Percentiles rank a stretch among this genome's conserved stretches.
These are phyloP conservation scores for Sphaerostilbella broomeana DNA, from an alignment of 2,329 filamentous ascomycete genomes.

Conservation along the genomic window DNA sequence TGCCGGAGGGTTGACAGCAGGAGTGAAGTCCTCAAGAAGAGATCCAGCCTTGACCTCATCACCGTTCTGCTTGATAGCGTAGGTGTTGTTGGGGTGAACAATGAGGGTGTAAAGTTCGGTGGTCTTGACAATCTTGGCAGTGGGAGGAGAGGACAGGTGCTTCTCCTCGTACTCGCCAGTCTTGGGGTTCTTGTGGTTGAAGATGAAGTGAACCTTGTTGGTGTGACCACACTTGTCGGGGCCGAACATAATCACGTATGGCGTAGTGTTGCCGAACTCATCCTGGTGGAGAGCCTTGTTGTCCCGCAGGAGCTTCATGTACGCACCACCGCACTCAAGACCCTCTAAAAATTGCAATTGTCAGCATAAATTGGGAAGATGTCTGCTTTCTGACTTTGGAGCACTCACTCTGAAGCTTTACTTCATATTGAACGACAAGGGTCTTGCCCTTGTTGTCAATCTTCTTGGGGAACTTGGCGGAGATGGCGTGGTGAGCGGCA, in stretches of 20 bases:
- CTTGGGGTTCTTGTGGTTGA: slow-evolving; percentile 99
- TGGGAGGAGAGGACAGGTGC: slow-evolving; percentile 79
- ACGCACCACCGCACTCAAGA: slow-evolving; percentile 95
- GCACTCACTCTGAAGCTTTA: slow-evolving; percentile 91
- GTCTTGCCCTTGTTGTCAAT: slow-evolving; percentile 97
- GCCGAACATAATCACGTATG: slow-evolving; percentile 99
- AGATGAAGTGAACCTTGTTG: slow-evolving; percentile 98
- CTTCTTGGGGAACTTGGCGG: slow-evolving; percentile 93
- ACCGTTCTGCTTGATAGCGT: slow-evolving; percentile 85
- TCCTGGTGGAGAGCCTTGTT: slow-evolving; percentile 95
- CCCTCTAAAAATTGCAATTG: slow-evolving; percentile 53
- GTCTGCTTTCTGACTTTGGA: background rate
- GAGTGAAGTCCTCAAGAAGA: slow-evolving; percentile 88
- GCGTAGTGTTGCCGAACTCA: slow-evolving; percentile 95
- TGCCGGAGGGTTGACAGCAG: slow-evolving; percentile 85
- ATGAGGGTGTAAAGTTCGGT: slow-evolving; percentile 94
- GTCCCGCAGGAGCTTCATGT: slow-evolving; percentile 97
- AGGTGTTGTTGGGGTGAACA: slow-evolving; percentile 94
- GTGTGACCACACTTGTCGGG: slow-evolving; percentile 98
- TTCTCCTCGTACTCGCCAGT: slow-evolving; percentile 99
- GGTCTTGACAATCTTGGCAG: slow-evolving; percentile 84
- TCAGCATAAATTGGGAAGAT: background rate
- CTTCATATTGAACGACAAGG: slow-evolving; percentile 96
- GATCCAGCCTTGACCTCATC: slow-evolving; percentile 81
- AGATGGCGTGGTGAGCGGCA: slow-evolving; percentile 98